Percentiles rank a stretch among this genome's conserved stretches.
Conservation (phyloP, 2,329 filamentous ascomycete species). For the Diaporthe helianthi region DNA sequence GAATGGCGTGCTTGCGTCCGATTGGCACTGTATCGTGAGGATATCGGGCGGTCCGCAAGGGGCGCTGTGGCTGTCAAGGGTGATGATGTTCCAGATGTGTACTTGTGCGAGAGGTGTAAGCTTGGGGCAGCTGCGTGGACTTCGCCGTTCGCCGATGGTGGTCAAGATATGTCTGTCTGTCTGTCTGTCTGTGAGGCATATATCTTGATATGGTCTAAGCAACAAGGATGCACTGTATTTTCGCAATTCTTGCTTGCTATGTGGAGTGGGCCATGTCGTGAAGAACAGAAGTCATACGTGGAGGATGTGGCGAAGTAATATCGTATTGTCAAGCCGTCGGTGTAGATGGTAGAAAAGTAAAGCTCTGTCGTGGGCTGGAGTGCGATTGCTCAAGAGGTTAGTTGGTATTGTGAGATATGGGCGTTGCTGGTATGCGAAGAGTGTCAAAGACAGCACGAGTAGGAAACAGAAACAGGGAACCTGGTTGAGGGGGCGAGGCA, state of each 20-base stretch:
- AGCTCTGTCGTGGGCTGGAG: neutral
- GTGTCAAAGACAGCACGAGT: neutral
- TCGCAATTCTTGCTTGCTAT: neutral
- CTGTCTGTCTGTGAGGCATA: neutral
- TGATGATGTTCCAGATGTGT: neutral
- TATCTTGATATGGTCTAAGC: neutral
- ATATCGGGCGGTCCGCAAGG: constrained; percentile 19
- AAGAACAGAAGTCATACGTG: neutral
- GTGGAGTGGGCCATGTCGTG: neutral
- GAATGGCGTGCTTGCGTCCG: neutral
- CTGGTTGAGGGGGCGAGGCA: neutral
- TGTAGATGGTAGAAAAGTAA: neutral
- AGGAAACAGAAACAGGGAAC: constrained; percentile 4
- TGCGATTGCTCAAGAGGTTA: neutral
- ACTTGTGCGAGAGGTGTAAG: neutral
- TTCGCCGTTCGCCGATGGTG: neutral
- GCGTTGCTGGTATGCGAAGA: neutral
- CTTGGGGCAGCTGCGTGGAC: neutral
- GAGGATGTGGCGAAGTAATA: neutral
- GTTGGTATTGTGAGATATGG: neutral
- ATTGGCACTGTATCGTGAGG: neutral
- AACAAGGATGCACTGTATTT: neutral
- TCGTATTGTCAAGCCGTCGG: neutral
- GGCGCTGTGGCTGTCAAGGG: constrained; percentile 18
- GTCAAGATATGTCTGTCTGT: neutral